Evolutionary conservation across 306 rosid species (phyloP).

Genomic region (Rosa chinensis): DNA sequence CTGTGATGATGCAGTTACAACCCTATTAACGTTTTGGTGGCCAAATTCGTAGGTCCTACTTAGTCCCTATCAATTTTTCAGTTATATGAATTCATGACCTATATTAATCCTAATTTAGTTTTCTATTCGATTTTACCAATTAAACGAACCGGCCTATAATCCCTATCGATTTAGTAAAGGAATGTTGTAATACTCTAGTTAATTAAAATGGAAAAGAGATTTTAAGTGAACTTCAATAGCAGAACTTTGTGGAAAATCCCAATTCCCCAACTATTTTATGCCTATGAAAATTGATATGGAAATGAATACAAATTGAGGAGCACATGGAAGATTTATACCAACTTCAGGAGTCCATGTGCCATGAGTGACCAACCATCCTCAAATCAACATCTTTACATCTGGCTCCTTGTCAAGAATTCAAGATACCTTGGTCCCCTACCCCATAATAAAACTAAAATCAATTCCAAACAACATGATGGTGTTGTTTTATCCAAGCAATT

Average conservation of each 20-base stretch:
- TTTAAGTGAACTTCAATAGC: background rate
- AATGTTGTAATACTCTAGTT: background rate
- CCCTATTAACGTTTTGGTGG: conserved; percentile 12
- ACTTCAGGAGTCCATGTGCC: conserved; percentile 41
- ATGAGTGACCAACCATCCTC: conserved; percentile 30
- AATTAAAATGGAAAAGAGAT: background rate
- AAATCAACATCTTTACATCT: conserved; percentile 14
- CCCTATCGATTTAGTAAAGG: background rate
- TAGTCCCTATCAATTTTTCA: conserved; percentile 15
- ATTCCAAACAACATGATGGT: background rate
- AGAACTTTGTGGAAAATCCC: conserved; percentile 16
- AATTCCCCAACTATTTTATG: background rate
- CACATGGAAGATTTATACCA: conserved; percentile 21
- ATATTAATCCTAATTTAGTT: background rate
- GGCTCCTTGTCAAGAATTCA: conserved; percentile 16
- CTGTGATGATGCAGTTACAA: background rate
- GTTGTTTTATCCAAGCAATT: background rate
- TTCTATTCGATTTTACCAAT: background rate
- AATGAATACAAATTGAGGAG: conserved; percentile 13
- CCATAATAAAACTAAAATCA: background rate
- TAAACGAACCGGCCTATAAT: background rate
- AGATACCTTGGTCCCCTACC: conserved; percentile 10
- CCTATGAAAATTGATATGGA: conserved; percentile 7
- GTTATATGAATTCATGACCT: background rate
- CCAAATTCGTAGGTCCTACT: conserved; percentile 5